Conservation (phyloP, 306 rosid species). For the Cicer judaicum region DNA sequence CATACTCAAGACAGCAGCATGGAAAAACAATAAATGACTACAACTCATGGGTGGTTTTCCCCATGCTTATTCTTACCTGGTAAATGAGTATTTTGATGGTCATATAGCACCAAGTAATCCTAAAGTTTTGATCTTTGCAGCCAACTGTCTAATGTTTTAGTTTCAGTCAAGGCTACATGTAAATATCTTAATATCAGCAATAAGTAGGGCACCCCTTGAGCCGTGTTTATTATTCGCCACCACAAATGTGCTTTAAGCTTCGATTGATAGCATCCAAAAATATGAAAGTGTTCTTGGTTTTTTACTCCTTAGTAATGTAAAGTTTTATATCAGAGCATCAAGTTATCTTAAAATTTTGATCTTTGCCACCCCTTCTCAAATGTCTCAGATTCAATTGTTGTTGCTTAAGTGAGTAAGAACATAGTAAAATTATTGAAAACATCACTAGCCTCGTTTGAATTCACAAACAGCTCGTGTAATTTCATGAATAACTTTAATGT, state of each 20-base stretch:
- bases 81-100: conserved; percentile 25
- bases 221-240: background rate
- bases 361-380: conserved; percentile 1
- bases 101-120: conserved; percentile 27
- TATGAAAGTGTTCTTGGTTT: background rate
- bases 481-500: conserved; percentile 24
- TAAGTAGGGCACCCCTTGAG: background rate
- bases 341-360: background rate
- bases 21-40: conserved; percentile 36
- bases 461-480: background rate
- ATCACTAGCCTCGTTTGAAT: background rate
- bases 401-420: background rate
- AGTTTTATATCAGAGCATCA: background rate
- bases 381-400: background rate
- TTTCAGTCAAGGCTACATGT: background rate
- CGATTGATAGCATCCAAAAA: background rate
- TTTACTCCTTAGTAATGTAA: background rate
- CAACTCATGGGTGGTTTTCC: conserved; percentile 13
- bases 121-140: conserved; percentile 5
- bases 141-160: background rate
- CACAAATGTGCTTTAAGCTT: background rate
- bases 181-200: background rate
- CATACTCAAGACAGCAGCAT: conserved; percentile 8
- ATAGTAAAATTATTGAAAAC: conserved; percentile 13
- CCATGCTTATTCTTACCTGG: background rate